Evolutionary conservation across 129 eudicot species (phyloP).

Genomic region (Helianthus annuus): DNA sequence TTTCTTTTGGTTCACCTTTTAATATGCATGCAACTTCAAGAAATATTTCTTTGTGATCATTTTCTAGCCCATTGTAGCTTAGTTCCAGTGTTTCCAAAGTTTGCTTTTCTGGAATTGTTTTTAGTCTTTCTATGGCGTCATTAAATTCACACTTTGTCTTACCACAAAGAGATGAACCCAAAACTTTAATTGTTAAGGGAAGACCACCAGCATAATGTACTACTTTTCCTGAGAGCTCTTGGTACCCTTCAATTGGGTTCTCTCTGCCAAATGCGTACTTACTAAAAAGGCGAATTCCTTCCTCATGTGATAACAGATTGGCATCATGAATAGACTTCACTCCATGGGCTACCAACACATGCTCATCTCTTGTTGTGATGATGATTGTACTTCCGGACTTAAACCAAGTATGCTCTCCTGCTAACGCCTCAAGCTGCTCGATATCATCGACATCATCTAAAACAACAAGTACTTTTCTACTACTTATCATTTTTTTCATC

Average conservation of each 20-base stretch:
- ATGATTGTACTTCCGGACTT: conserved; percentile 16
- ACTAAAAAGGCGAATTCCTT: conserved; percentile 3
- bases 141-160: background rate
- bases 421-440: conserved; percentile 14
- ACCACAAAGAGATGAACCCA: conserved; percentile 16
- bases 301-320: background rate
- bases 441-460: conserved; percentile 22
- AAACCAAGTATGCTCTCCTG: conserved; percentile 2
- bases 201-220: conserved; percentile 25
- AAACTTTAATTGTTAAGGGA: conserved; percentile 9
- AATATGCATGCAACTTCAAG: conserved; percentile 18
- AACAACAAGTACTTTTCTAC: conserved; percentile 9
- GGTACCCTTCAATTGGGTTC: conserved; percentile 5
- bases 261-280: conserved; percentile 14
- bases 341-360: background rate
- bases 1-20: background rate
- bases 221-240: conserved; percentile 8
- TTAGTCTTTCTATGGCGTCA: background rate
- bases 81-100: conserved; percentile 1
- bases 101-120: conserved; percentile 1
- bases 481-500: background rate
- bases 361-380: conserved; percentile 17
- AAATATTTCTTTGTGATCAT: conserved; percentile 3
- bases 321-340: background rate
- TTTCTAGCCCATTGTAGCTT: conserved; percentile 1